Evolutionary conservation across 1,284 basidiomycete species (phyloP), one percentile per base, ranked within the genome.

Genomic region (Sporisorium scitamineum): DNA sequence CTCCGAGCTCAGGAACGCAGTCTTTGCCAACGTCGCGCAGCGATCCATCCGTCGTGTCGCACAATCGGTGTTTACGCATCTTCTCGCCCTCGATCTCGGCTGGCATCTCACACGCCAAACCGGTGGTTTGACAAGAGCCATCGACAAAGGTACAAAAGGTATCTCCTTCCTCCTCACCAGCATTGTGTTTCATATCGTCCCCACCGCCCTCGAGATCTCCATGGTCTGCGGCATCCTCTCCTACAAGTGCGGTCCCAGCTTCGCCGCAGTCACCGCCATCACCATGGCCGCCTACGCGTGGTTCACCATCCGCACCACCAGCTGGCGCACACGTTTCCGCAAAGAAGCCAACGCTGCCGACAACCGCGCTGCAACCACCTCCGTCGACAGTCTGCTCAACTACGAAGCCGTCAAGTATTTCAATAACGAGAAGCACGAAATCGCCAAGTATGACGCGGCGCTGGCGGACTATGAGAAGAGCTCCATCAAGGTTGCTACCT

Each of bases 341-440:
- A 91, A 95, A 59, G 90, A 97, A 77, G 96, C 96, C 0, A 99
- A 99, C 86, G 90, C 92, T 53, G 97, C 97, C 0, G 96, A 99
- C 83, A 98, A 99, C 86, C 93, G 93, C 83, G 95, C 94, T 13
- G 97, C 97, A 0, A 94, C 94, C 0, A 90, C 93, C 1, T 94
- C 94, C 1, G 94, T 98, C 11, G 97, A 99, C 85, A 94, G 94
- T 0, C 87, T 99, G 59, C 95, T 99, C 86, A 99, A 99, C 85
- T 99, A 94, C 82, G 96, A 99, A 86, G 96, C 96, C 14, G 96
- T 99, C 80, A 99, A 99, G 93, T 92, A 96, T 84, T 99, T 99
- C 88, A 97, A 97, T 88, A 99, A 99, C 84, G 96, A 98, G 86
- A 90, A 90, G 70, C 93, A 92, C 84, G 95, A 99, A 87, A 89